Evolutionary conservation across 345 rosid species (phyloP).

Genomic region (Eucalyptus albens): DNA sequence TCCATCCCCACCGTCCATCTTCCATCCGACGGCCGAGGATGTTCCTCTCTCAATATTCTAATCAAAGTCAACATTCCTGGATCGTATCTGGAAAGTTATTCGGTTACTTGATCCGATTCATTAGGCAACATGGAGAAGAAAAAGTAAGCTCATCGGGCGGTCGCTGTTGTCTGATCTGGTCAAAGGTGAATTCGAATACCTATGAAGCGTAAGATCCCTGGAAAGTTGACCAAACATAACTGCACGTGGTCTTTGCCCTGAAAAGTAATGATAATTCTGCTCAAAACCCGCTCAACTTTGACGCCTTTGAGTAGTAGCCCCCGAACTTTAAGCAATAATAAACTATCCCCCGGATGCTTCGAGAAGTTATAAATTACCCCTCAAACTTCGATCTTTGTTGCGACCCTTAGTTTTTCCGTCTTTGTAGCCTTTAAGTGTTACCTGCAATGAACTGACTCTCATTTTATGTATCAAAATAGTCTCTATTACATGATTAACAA

Average conservation of each 20-base stretch:
- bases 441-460: not conserved
- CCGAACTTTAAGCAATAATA: not conserved
- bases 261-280: not conserved
- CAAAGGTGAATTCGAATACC: not conserved
- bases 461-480: not conserved
- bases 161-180: not conserved
- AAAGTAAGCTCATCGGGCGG: not conserved
- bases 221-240: not conserved
- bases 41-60: not conserved
- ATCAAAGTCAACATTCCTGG: not conserved
- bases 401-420: not conserved
- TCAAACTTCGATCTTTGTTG: not conserved
- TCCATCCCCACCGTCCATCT: not conserved
- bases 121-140: not conserved
- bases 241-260: not conserved
- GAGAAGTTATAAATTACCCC: not conserved
- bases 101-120: not conserved
- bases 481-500: not conserved
- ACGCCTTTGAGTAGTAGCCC: not conserved
- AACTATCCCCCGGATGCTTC: not conserved
- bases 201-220: not conserved
- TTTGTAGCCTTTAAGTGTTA: not conserved
- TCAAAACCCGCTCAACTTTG: not conserved
- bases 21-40: not conserved
- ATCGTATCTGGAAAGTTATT: not conserved